Conservation (phyloP, 2,329 filamentous ascomycete species). For the Pezicula radicicola region DNA sequence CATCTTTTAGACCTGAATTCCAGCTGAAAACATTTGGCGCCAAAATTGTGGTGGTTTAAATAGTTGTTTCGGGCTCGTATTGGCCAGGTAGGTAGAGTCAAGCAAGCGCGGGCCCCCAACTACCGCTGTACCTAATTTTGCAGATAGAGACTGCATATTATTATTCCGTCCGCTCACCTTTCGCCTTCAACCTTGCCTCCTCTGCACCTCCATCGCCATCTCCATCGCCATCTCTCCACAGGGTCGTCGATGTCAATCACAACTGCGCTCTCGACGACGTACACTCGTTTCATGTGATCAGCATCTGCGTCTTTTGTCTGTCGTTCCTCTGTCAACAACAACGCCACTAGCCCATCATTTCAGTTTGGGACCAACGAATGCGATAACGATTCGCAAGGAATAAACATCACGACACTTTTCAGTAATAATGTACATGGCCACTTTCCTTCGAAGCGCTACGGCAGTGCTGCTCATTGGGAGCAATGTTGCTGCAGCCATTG, state of each 20-base stretch:
- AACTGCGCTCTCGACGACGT: not conserved
- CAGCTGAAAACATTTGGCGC: too few species aligned
- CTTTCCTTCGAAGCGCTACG: slow-evolving; percentile 18
- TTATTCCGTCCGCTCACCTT: too few species aligned
- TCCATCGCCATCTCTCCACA: not conserved
- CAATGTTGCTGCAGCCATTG: slow-evolving; percentile 16
- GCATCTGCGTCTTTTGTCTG: not conserved
- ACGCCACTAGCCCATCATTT: not conserved
- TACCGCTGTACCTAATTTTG: too few species aligned
- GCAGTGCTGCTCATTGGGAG: slow-evolving; percentile 18
- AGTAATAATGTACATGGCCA: not conserved
- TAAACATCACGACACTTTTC: not conserved
- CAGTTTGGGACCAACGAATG: too few species aligned
- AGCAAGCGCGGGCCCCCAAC: too few species aligned
- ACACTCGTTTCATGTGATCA: not conserved
- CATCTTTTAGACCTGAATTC: too few species aligned
- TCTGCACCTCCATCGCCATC: too few species aligned
- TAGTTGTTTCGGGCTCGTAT: too few species aligned
- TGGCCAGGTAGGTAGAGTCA: too few species aligned
- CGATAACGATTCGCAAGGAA: not conserved
- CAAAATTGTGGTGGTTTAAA: too few species aligned
- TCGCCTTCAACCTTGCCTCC: too few species aligned
- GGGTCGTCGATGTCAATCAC: not conserved
- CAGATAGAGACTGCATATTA: too few species aligned
- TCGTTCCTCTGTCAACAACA: not conserved